Evolutionary conservation across 257 asterid species (phyloP).

Genomic region (Solanum corneliomulleri): DNA sequence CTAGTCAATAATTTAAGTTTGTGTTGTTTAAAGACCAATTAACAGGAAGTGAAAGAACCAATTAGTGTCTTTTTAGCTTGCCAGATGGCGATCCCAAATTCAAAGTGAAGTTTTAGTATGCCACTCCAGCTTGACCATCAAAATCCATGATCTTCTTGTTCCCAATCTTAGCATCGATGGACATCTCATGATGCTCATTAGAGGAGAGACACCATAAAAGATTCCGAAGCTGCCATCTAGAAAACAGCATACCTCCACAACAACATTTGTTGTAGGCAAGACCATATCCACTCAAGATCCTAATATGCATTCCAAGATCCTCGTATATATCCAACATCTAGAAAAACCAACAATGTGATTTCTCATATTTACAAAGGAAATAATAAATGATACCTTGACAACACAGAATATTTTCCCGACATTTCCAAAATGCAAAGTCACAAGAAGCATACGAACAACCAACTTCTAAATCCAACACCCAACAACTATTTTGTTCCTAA

Average conservation of each 20-base stretch:
- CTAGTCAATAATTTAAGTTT: slow-evolving; percentile 9
- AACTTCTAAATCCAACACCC: background rate
- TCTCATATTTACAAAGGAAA: slow-evolving; percentile 26
- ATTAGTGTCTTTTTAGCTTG: slow-evolving; percentile 15
- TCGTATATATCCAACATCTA: slow-evolving; percentile 76
- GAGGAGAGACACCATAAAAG: slow-evolving; percentile 63
- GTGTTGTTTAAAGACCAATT: slow-evolving; percentile 20
- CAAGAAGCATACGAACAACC: background rate
- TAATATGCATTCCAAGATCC: slow-evolving; percentile 67
- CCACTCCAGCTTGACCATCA: slow-evolving; percentile 65
- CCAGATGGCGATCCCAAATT: slow-evolving; percentile 33
- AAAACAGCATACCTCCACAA: slow-evolving; percentile 76
- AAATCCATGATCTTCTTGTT: slow-evolving; percentile 74
- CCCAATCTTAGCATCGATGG: slow-evolving; percentile 87
- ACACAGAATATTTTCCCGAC: background rate
- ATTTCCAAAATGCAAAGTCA: background rate
- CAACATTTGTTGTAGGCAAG: slow-evolving; percentile 59
- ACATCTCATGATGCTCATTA: slow-evolving; percentile 70
- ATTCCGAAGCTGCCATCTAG: slow-evolving; percentile 56
- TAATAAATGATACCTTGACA: background rate
- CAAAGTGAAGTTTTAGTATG: slow-evolving; percentile 34
- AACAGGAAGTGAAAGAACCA: slow-evolving; percentile 18
- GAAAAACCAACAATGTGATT: slow-evolving; percentile 32
- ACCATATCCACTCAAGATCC: slow-evolving; percentile 30
- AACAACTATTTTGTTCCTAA: background rate